phyloP scores from a whole-genome alignment of 768 basidiomycete genomes.

The Mycena leptocephala region DNA sequence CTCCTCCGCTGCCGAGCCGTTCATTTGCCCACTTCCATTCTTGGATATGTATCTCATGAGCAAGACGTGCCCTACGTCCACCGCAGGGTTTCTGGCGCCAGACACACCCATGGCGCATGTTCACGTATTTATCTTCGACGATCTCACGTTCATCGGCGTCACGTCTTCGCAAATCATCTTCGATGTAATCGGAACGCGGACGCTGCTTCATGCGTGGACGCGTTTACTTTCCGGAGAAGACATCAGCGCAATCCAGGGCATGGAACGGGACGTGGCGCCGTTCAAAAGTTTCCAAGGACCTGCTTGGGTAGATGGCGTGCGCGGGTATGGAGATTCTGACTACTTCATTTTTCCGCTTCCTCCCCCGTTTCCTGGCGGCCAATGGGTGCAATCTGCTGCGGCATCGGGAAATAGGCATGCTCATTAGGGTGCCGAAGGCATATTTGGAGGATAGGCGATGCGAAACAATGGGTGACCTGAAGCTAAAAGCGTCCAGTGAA shows the following conservation, averaged over 20 bases:
- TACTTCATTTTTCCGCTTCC: no score
- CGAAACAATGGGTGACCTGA: conserved; percentile 14
- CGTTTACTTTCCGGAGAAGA: background rate
- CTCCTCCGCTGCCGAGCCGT: background rate
- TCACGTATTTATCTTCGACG: conserved; percentile 19
- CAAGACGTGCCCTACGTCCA: background rate
- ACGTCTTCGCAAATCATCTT: background rate
- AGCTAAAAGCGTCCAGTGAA: conserved; percentile 8
- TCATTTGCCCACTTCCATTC: background rate
- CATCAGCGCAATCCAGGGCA: conserved; percentile 10
- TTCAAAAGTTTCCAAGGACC: background rate
- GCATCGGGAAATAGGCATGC: background rate
- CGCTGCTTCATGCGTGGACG: conserved; percentile 17
- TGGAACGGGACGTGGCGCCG: background rate
- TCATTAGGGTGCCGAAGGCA: conserved; percentile 17
- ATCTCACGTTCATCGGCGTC: conserved; percentile 21
- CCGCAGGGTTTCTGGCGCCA: background rate
- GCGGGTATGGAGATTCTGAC: background rate
- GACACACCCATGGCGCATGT: background rate
- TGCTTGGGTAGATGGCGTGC: background rate
- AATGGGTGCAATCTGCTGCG: background rate
- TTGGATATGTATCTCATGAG: background rate
- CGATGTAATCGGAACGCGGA: background rate
- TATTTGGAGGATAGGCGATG: background rate
- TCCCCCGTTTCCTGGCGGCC: no score